These are phyloP conservation scores for Oropetium thomaeum DNA, from an alignment of 176 grass and related monocot genomes.

Conservation along the genomic window DNA sequence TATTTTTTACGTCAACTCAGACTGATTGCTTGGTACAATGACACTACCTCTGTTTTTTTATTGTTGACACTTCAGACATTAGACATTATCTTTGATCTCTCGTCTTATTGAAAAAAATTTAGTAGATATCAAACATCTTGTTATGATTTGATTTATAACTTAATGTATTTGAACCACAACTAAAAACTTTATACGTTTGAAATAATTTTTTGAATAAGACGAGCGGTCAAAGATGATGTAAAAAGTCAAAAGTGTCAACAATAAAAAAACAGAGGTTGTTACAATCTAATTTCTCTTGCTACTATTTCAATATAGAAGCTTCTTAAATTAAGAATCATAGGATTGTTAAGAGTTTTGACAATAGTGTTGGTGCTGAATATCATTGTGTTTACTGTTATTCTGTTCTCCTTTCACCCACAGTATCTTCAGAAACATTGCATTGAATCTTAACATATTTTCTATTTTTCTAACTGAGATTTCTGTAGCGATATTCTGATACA, in stretches of 20 bases:
- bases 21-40: background rate
- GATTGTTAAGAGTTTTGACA: background rate
- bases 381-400: background rate
- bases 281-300: background rate
- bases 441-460: background rate
- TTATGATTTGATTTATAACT: too few species aligned
- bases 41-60: too few species aligned
- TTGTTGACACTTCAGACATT: too few species aligned
- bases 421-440: background rate
- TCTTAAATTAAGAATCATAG: background rate
- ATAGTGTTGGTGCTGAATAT: background rate
- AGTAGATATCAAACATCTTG: too few species aligned
- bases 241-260: too few species aligned
- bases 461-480: background rate
- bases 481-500: background rate
- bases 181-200: too few species aligned
- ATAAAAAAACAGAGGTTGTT: too few species aligned
- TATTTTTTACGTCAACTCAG: background rate
- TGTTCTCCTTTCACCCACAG: background rate
- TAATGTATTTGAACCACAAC: too few species aligned
- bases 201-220: too few species aligned
- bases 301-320: background rate
- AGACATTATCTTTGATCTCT: too few species aligned
- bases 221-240: too few species aligned
- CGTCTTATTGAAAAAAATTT: too few species aligned